Conservation (phyloP, 768 basidiomycete species). For the Serendipita sp. region DNA sequence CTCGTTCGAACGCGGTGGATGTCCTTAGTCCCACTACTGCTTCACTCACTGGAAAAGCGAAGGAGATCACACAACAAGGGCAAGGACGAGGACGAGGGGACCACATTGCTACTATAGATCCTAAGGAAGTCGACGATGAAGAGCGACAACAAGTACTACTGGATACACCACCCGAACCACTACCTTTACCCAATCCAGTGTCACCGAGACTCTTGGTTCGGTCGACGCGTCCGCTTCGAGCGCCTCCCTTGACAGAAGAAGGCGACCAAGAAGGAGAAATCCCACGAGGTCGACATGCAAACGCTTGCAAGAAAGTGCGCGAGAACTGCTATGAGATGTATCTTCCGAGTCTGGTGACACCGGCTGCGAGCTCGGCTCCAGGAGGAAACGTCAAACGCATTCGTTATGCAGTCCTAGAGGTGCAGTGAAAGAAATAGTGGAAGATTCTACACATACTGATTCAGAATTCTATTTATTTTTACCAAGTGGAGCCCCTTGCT, state of each 20-base stretch:
- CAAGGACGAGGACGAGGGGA: too few species aligned
- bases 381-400: constrained; percentile 58
- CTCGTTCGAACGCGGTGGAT: constrained; percentile 7
- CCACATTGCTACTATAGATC: background rate
- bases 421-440: constrained; percentile 22
- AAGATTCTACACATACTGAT: constrained; percentile 12
- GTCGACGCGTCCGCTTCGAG: constrained; percentile 53
- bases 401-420: constrained; percentile 75
- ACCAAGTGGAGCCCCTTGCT: constrained; percentile 81
- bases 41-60: background rate
- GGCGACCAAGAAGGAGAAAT: background rate
- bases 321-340: constrained; percentile 57
- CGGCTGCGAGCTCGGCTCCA: constrained; percentile 39
- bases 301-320: constrained; percentile 30
- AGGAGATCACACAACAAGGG: background rate
- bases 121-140: background rate
- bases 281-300: constrained; percentile 2
- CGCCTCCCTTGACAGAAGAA: constrained; percentile 16
- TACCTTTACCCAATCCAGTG: background rate
- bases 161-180: background rate
- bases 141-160: too few species aligned
- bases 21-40: background rate
- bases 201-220: constrained; percentile 31
- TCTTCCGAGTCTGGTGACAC: constrained; percentile 65
- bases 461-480: constrained; percentile 11